phyloP scores from a whole-genome alignment of 768 basidiomycete species.

The Lactifluus hygrophoroides region DNA sequence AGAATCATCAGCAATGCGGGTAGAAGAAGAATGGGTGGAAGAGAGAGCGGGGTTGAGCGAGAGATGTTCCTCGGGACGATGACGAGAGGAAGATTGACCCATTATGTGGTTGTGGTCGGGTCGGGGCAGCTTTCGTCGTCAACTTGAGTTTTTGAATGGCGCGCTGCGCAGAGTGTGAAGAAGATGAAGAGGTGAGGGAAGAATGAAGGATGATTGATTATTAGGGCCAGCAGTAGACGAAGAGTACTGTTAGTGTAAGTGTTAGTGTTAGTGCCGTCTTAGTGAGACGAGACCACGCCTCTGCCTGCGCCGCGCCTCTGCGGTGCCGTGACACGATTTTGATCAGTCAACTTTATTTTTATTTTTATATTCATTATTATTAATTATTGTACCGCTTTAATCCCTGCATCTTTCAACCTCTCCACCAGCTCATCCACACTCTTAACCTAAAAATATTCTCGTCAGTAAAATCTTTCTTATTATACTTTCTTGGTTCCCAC shows the following conservation, averaged over 20 bases:
- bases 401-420: conserved; percentile 89
- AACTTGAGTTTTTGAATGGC: background rate
- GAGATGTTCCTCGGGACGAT: background rate
- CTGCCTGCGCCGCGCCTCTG: no score
- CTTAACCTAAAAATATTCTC: conserved; percentile 45
- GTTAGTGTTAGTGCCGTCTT: no score
- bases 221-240: no score
- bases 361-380: background rate
- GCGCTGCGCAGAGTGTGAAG: background rate
- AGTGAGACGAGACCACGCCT: no score
- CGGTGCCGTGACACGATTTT: no score
- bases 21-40: background rate
- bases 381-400: no score
- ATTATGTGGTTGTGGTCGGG: background rate
- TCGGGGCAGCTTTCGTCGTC: background rate
- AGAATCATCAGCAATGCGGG: background rate
- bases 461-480: no score
- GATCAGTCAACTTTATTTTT: no score
- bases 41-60: background rate
- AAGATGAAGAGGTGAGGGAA: background rate
- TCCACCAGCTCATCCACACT: conserved; percentile 83
- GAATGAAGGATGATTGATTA: no score
- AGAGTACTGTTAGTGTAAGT: no score
- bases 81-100: conserved; percentile 13
- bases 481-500: no score